Percentiles rank a stretch among this genome's conserved stretches.
Conservation (phyloP, 2,329 filamentous ascomycete species). For the Coniella vitis region DNA sequence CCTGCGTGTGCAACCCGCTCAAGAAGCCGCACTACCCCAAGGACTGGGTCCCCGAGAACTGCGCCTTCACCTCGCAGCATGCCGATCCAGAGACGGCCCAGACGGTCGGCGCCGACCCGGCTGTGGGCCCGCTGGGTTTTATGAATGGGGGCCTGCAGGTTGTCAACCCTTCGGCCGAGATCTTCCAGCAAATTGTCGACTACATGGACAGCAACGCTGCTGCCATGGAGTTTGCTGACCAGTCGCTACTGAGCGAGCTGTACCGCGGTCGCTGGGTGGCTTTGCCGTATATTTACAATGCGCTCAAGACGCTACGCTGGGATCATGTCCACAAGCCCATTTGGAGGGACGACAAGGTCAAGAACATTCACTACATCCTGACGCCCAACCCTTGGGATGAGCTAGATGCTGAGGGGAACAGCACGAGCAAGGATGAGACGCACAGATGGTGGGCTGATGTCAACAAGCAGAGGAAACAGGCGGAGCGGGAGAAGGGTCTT, state of each 20-base stretch:
- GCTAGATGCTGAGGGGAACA: slow-evolving; percentile 35
- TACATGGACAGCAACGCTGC: slow-evolving; percentile 42
- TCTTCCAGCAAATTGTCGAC: slow-evolving; percentile 44
- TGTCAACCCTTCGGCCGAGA: slow-evolving; percentile 40
- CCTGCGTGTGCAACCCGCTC: slow-evolving; percentile 80
- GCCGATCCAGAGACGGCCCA: slow-evolving; percentile 39
- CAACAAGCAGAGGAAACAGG: slow-evolving; percentile 36
- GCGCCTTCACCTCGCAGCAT: slow-evolving; percentile 52
- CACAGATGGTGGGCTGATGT: slow-evolving; percentile 51
- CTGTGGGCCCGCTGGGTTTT: slow-evolving; percentile 40
- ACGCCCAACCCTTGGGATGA: slow-evolving; percentile 57
- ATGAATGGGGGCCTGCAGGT: slow-evolving; percentile 53
- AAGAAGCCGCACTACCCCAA: slow-evolving; percentile 71
- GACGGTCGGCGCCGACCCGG: slow-evolving; percentile 35
- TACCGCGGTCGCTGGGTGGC: slow-evolving; percentile 50
- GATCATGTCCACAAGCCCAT: slow-evolving; percentile 45
- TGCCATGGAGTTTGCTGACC: slow-evolving; percentile 52
- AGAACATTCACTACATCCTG: slow-evolving; percentile 56
- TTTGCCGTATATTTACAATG: slow-evolving; percentile 56
- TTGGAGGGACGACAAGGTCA: slow-evolving; percentile 51
- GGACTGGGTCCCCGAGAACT: slow-evolving; percentile 56
- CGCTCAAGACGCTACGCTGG: slow-evolving; percentile 53
- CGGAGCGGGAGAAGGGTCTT: slow-evolving; percentile 35
- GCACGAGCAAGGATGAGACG: slow-evolving; percentile 38
- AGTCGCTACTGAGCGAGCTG: slow-evolving; percentile 49